These are phyloP conservation scores for Euphorbia tirucalli DNA, from an alignment of 345 rosid species.

Conservation along the genomic window DNA sequence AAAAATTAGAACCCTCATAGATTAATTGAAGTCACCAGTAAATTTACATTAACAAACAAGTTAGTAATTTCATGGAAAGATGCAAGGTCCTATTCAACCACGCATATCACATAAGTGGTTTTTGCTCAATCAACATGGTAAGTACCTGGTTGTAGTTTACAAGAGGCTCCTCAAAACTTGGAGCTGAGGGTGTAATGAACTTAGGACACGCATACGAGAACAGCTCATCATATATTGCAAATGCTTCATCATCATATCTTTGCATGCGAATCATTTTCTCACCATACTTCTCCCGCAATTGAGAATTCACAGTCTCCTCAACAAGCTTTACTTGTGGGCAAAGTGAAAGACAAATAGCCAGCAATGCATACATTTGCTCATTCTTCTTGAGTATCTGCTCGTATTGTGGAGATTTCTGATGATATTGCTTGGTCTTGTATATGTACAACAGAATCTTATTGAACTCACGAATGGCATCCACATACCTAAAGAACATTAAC, in stretches of 20 bases:
- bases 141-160: conserved; percentile 90
- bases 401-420: conserved; percentile 87
- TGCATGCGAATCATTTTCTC: conserved; percentile 96
- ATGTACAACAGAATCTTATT: conserved; percentile 91
- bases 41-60: not conserved
- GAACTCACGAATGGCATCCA: conserved; percentile 92
- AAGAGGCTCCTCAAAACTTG: conserved; percentile 91
- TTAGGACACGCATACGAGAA: conserved; percentile 99
- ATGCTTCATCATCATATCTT: conserved; percentile 88
- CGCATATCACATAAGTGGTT: not conserved
- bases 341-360: conserved; percentile 79
- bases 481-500: conserved; percentile 51
- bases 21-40: not conserved
- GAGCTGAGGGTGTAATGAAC: conserved; percentile 92
- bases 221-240: conserved; percentile 79
- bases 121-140: conserved; percentile 1
- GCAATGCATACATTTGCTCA: conserved; percentile 97
- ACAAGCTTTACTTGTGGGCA: conserved; percentile 91
- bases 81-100: not conserved
- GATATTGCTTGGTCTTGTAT: conserved; percentile 90
- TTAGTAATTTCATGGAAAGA: not conserved
- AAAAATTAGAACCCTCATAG: not conserved
- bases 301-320: conserved; percentile 86
- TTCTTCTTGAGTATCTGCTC: conserved; percentile 96
- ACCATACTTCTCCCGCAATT: conserved; percentile 92